These are phyloP conservation scores for Schwanniomyces polymorphus DNA, from an alignment of 805 yeast genomes.

Conservation along the genomic window DNA sequence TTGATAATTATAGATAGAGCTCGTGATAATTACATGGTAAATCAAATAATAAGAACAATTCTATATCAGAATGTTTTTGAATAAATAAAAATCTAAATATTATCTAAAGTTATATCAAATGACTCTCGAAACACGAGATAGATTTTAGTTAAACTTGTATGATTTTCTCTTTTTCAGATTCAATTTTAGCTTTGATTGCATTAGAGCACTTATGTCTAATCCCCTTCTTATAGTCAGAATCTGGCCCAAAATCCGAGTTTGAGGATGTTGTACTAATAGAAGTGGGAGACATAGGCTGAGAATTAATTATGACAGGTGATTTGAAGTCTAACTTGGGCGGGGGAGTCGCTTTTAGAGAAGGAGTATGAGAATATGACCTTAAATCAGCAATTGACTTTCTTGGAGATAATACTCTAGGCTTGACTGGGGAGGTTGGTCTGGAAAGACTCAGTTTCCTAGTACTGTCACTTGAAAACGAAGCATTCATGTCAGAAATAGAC, in stretches of 20 bases:
- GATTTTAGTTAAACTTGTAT: not conserved
- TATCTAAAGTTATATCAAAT: no score
- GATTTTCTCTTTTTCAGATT: constrained; percentile 11
- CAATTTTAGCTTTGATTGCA: constrained; percentile 24
- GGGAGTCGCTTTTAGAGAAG: constrained; percentile 1
- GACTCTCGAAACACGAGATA: no score
- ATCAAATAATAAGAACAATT: no score
- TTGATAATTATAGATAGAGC: no score
- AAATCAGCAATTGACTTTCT: constrained; percentile 10
- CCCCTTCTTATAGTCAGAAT: constrained; percentile 11
- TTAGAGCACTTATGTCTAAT: constrained; percentile 28
- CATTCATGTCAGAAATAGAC: constrained; percentile 1
- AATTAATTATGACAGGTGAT: not conserved
- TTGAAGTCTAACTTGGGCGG: constrained; percentile 3
- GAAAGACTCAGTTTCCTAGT: constrained; percentile 1
- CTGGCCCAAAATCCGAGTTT: not conserved
- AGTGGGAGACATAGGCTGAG: constrained; percentile 11
- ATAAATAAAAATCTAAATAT: no score
- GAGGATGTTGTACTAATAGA: not conserved
- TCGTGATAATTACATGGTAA: no score
- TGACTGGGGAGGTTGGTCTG: constrained; percentile 5
- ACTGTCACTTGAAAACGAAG: not conserved
- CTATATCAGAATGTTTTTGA: no score
- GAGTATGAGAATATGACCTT: not conserved
- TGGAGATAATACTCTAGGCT: constrained; percentile 8